Evolutionary conservation across 2,329 filamentous ascomycete species (phyloP), one percentile per base, ranked within the genome.

Genomic region (Arthrobotrys sinensis): DNA sequence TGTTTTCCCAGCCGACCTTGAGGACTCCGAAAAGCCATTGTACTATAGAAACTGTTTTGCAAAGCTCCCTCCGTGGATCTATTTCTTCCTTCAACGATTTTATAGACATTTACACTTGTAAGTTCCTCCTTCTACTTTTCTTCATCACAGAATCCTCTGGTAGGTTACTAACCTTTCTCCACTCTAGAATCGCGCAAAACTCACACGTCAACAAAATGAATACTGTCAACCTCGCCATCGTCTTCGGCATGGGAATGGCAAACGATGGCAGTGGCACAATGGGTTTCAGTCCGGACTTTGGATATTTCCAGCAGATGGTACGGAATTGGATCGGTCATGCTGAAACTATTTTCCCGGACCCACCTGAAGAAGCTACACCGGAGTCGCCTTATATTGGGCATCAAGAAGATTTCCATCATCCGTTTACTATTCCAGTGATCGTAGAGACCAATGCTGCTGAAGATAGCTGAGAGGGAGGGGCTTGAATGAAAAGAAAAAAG

Each of bases 221-320:
- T 67, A 80, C 81, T 2, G 81, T 82, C 50, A 82, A 82, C 45
- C 80, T 82, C 24, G 81, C 81, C 14, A 82, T 82, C 67, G 81
- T 82, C 28, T 82, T 82, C 52, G 81, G 81, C n/a, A 82, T 82
- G 81, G 81, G 81, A 14, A 80, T 82, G 65, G 81, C 81, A 11
- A 81, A 80, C n/a, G 79, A 79, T 52, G 76, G 80, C 24, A 80
- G 80, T 38, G 80, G 79, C 50, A 79, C 80, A 11, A 64, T 81
- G 52, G 81, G 81, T 11, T 79, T 82, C 52, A 81, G 79, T 34
- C 81, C 81, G 3, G 80, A 82, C 57, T 79, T 82, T 36, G 81
- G 81, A 1, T 72, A 81, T 53, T 82, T 82, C 60, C 81, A 82
- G 62, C 81, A 80, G 34, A 82, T 82, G 81, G 81, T 82, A 8